Evolutionary conservation across 768 basidiomycete genomes (phyloP).

Genomic region (Calvatia gigantea): DNA sequence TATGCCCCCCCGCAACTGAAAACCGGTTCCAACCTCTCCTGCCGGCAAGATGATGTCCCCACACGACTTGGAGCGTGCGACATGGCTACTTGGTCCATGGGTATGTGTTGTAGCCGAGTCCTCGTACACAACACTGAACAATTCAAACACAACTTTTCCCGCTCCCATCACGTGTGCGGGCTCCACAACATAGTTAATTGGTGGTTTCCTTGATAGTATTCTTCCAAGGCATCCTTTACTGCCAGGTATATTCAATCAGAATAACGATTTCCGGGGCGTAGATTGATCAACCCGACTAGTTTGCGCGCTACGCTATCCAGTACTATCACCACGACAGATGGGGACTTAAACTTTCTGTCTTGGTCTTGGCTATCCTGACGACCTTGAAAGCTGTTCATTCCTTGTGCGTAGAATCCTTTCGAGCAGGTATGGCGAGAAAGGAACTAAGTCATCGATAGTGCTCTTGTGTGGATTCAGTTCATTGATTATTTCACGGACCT

Average conservation of each 20-base stretch:
- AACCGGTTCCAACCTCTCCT: not conserved
- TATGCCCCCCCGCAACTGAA: not conserved
- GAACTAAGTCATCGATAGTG: conserved; percentile 17
- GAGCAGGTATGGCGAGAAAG: not conserved
- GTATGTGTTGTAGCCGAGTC: conserved; percentile 15
- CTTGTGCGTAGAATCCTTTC: conserved; percentile 20
- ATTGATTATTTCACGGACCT: conserved; percentile 27
- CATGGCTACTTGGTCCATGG: conserved; percentile 30
- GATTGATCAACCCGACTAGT: conserved; percentile 15
- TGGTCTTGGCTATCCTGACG: conserved; percentile 23
- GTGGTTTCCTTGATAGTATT: conserved; percentile 25
- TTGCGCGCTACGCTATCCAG: conserved; percentile 23
- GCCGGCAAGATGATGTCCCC: conserved; percentile 20
- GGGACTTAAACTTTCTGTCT: conserved; percentile 20
- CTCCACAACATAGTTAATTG: conserved; percentile 26
- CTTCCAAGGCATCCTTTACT: conserved; percentile 27
- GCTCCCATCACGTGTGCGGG: not conserved
- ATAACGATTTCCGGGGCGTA: not conserved
- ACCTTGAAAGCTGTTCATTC: conserved; percentile 28
- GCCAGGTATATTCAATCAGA: conserved; percentile 21
- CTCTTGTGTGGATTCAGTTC: conserved; percentile 27
- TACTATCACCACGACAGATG: conserved; percentile 22
- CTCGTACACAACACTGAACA: not conserved
- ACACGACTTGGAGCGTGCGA: conserved; percentile 20
- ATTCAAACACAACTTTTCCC: not conserved